Conservation (phyloP, 768 basidiomycete species). For the Boletus subcaerulescens region DNA sequence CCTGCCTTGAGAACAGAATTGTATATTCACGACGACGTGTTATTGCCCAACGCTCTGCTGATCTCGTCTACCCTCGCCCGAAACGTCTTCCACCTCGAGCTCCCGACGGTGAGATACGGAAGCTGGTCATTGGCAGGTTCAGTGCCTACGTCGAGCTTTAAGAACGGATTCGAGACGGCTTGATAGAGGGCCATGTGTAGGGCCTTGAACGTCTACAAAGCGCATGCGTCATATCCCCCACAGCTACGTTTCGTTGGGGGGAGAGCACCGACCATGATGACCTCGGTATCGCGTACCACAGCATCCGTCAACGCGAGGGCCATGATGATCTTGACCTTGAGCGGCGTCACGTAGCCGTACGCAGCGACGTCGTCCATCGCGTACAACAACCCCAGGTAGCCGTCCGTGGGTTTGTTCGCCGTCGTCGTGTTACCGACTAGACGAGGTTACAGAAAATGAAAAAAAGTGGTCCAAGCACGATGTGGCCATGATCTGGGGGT, state of each 20-base stretch:
- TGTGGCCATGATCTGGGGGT: not conserved
- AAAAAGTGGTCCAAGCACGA: not conserved
- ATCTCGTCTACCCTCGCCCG: slow-evolving; percentile 74
- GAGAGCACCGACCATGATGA: slow-evolving; percentile 57
- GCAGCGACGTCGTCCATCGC: slow-evolving; percentile 92
- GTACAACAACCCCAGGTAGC: slow-evolving; percentile 83
- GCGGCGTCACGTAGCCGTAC: slow-evolving; percentile 87
- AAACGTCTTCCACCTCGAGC: slow-evolving; percentile 67
- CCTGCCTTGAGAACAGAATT: not conserved
- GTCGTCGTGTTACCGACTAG: slow-evolving; percentile 37
- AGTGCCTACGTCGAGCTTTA: slow-evolving; percentile 54
- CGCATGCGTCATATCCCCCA: not conserved
- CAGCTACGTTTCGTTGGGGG: too few species aligned
- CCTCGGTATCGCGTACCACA: slow-evolving; percentile 76
- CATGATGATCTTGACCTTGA: slow-evolving; percentile 84
- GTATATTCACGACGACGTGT: slow-evolving; percentile 20
- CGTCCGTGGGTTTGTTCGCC: slow-evolving; percentile 56
- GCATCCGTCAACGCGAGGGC: slow-evolving; percentile 78
- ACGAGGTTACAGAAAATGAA: not conserved
- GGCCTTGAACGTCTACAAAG: slow-evolving; percentile 75
- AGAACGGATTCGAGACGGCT: slow-evolving; percentile 83
- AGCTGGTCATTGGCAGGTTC: slow-evolving; percentile 51
- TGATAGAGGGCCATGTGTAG: slow-evolving; percentile 85
- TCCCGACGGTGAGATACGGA: slow-evolving; percentile 57
- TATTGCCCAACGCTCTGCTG: slow-evolving; percentile 52